A percentile compares a stretch with the other conserved stretches of the same genome.
phyloP scores from a whole-genome alignment of 495 filamentous ascomycete genomes.

The Aspergillus coremiiformis region DNA sequence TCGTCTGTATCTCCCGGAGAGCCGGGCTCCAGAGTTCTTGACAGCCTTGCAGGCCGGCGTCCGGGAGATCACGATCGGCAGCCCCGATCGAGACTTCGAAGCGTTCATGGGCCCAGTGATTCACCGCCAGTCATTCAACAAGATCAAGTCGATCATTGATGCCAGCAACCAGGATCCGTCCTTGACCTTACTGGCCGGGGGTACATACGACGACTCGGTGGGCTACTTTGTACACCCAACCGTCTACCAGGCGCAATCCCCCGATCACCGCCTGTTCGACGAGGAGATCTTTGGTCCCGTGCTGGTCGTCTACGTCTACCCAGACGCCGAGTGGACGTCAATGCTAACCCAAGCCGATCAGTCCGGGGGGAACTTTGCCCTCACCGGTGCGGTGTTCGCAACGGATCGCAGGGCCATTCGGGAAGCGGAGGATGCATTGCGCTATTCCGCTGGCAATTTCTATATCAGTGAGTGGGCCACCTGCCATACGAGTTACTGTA shows the following conservation, averaged over 20 bases:
- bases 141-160: conserved; percentile 60
- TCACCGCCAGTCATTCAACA: conserved; percentile 61
- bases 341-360: conserved; percentile 44
- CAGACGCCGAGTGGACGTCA: conserved; percentile 48
- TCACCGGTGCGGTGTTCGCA: conserved; percentile 76
- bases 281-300: conserved; percentile 76
- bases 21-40: conserved; percentile 54
- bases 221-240: conserved; percentile 72
- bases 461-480: conserved; percentile 54
- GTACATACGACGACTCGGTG: conserved; percentile 57
- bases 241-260: conserved; percentile 55
- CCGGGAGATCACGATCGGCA: conserved; percentile 44
- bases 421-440: conserved; percentile 63
- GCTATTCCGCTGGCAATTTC: conserved; percentile 77
- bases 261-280: conserved; percentile 57
- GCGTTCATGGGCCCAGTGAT: conserved; percentile 77
- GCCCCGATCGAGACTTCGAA: conserved; percentile 53
- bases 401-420: conserved; percentile 58
- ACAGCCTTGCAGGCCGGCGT: conserved; percentile 41
- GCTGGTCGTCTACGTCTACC: conserved; percentile 63
- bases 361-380: conserved; percentile 50
- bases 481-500: not conserved
- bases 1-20: conserved; percentile 62
- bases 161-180: conserved; percentile 56
- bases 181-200: conserved; percentile 58